Conservation (phyloP, 1,284 basidiomycete species). For the Coniferiporia weirii region DNA sequence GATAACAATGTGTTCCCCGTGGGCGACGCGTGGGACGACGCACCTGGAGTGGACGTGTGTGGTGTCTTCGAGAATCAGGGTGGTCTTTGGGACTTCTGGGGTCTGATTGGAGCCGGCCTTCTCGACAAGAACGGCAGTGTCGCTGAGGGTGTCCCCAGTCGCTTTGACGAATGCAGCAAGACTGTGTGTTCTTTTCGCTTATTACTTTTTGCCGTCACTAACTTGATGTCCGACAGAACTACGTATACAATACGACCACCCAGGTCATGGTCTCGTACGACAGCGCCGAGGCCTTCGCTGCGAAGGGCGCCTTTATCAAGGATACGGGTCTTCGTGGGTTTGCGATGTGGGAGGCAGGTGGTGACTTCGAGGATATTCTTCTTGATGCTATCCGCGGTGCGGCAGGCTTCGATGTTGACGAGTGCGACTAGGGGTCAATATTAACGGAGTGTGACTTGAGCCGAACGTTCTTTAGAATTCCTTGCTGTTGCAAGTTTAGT, state of each 20-base stretch:
- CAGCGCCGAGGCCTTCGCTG: slow-evolving; percentile 48
- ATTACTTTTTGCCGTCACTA: neutral
- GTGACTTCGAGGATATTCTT: slow-evolving; percentile 53
- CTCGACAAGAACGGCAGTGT: slow-evolving; percentile 47
- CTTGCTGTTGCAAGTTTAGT: too few relatives aligned
- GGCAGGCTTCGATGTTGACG: slow-evolving; percentile 30
- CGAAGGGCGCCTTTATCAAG: slow-evolving; percentile 58
- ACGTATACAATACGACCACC: slow-evolving; percentile 50
- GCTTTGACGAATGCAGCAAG: slow-evolving; percentile 60
- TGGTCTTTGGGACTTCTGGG: slow-evolving; percentile 58
- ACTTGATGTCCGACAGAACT: slow-evolving; percentile 22
- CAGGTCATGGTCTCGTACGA: slow-evolving; percentile 61
- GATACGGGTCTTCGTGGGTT: slow-evolving; percentile 50
- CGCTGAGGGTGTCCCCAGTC: slow-evolving; percentile 42
- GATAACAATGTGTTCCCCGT: slow-evolving; percentile 36
- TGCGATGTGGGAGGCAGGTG: slow-evolving; percentile 59
- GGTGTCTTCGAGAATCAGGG: slow-evolving; percentile 39
- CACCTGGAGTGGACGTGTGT: slow-evolving; percentile 47
- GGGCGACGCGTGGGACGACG: slow-evolving; percentile 55
- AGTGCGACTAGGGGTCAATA: neutral
- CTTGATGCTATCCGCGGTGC: slow-evolving; percentile 45
- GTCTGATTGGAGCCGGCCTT: slow-evolving; percentile 49
- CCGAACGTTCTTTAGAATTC: neutral
- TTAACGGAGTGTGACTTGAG: slow-evolving; percentile 31
- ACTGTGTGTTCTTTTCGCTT: slow-evolving; percentile 37